These are phyloP conservation scores for Linderniella brevidens DNA, from an alignment of 257 asterid genomes.

Conservation along the genomic window DNA sequence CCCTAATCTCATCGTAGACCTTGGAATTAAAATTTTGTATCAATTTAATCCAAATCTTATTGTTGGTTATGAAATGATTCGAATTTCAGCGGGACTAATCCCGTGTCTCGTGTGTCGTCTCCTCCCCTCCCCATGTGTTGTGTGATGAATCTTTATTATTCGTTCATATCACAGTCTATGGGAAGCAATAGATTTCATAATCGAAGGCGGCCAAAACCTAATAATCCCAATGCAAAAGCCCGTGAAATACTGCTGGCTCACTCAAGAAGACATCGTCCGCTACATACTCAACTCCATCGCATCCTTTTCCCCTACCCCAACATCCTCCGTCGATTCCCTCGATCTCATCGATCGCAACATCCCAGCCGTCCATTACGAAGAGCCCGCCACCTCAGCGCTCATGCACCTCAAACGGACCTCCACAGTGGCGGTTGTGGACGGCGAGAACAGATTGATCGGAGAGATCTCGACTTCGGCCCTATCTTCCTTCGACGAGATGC, in stretches of 20 bases:
- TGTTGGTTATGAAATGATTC: too few species aligned
- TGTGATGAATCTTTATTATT: too few species aligned
- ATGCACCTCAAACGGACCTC: conserved; percentile 23
- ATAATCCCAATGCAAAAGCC: conserved; percentile 44
- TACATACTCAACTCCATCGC: conserved; percentile 64
- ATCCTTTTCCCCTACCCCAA: conserved; percentile 50
- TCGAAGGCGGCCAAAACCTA: conserved; percentile 69
- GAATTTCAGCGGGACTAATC: too few species aligned
- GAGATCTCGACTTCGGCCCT: conserved; percentile 64
- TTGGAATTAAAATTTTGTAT: too few species aligned
- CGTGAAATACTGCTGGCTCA: conserved; percentile 54
- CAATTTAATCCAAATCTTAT: too few species aligned
- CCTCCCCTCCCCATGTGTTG: too few species aligned
- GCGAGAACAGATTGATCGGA: conserved; percentile 34
- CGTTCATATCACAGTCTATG: conserved; percentile 46
- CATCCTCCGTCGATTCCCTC: conserved; percentile 40
- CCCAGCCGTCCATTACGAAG: conserved; percentile 30
- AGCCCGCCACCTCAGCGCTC: conserved; percentile 50
- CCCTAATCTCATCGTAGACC: too few species aligned
- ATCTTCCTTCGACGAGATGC: conserved; percentile 55
- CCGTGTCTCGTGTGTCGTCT: too few species aligned
- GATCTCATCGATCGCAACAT: conserved; percentile 30
- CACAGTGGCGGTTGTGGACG: conserved; percentile 56
- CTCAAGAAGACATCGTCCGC: conserved; percentile 63
- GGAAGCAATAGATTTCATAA: conserved; percentile 58